phyloP scores from a whole-genome alignment of 2,329 filamentous ascomycete genomes.

The Diaporthe sp. region DNA sequence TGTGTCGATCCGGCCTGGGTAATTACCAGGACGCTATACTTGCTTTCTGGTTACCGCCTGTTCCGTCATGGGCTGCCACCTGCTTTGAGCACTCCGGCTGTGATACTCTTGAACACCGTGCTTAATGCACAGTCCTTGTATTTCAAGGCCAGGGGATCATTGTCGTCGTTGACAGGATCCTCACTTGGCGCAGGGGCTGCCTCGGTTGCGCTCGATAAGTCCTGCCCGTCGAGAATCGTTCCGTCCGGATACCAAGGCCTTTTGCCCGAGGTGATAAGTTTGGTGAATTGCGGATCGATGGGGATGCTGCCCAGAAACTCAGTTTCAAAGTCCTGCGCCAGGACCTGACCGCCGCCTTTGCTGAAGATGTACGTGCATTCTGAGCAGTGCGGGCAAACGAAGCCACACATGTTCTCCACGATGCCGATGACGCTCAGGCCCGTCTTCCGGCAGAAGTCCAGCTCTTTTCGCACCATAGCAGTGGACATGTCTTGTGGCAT shows the following conservation, averaged over 20 bases:
- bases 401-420: slow-evolving; percentile 96
- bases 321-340: slow-evolving; percentile 89
- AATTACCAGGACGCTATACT: neutral
- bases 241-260: slow-evolving; percentile 78
- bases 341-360: slow-evolving; percentile 88
- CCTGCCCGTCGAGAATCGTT: slow-evolving; percentile 71
- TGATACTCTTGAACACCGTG: slow-evolving; percentile 77
- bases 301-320: slow-evolving; percentile 89
- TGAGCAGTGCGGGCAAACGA: slow-evolving; percentile 83
- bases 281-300: slow-evolving; percentile 92
- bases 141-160: slow-evolving; percentile 74
- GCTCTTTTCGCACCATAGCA: slow-evolving; percentile 92
- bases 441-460: slow-evolving; percentile 93
- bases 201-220: slow-evolving; percentile 60
- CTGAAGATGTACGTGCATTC: slow-evolving; percentile 96
- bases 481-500: slow-evolving; percentile 96
- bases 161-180: slow-evolving; percentile 48
- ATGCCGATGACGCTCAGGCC: slow-evolving; percentile 86
- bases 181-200: slow-evolving; percentile 45
- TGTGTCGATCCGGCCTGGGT: neutral
- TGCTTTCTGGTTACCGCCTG: neutral
- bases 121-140: slow-evolving; percentile 80
- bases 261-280: slow-evolving; percentile 82
- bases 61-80: slow-evolving; percentile 49
- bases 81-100: slow-evolving; percentile 61